These are phyloP conservation scores for Penicillium flavigenum DNA, from an alignment of 495 filamentous ascomycete genomes.

Conservation along the genomic window DNA sequence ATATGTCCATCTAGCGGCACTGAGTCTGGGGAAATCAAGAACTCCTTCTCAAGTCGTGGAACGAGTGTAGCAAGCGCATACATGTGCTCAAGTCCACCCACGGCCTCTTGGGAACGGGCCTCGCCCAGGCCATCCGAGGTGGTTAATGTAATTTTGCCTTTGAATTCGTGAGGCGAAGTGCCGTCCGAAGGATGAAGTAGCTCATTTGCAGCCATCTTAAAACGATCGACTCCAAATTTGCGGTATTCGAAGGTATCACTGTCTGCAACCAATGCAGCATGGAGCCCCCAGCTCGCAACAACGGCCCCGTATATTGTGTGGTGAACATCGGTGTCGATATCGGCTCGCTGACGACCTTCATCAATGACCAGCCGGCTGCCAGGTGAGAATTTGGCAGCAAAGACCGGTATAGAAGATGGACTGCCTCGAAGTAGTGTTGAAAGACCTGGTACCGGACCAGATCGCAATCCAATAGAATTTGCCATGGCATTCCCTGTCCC, in stretches of 20 bases:
- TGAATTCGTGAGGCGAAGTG: slow-evolving; percentile 64
- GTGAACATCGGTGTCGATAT: slow-evolving; percentile 21
- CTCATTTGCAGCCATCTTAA: slow-evolving; percentile 77
- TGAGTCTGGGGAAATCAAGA: slow-evolving; percentile 72
- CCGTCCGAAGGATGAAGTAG: slow-evolving; percentile 62
- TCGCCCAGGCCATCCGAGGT: slow-evolving; percentile 21
- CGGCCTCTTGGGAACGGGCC: not conserved
- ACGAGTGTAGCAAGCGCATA: slow-evolving; percentile 77
- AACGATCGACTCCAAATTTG: slow-evolving; percentile 69
- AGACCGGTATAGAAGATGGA: slow-evolving; percentile 48
- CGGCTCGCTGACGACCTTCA: slow-evolving; percentile 35
- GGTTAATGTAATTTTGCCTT: slow-evolving; percentile 53
- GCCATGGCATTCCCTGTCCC: slow-evolving; percentile 92
- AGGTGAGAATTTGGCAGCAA: slow-evolving; percentile 64
- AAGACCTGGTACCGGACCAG: slow-evolving; percentile 29
- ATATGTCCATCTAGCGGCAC: slow-evolving; percentile 65
- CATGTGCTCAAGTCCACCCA: slow-evolving; percentile 45
- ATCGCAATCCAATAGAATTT: slow-evolving; percentile 55
- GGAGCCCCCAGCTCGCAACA: slow-evolving; percentile 83
- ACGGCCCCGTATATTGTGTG: slow-evolving; percentile 67
- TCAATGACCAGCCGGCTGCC: slow-evolving; percentile 49
- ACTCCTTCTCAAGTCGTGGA: slow-evolving; percentile 74
- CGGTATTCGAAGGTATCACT: slow-evolving; percentile 79
- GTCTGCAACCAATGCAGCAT: slow-evolving; percentile 83
- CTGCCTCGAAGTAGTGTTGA: slow-evolving; percentile 49